A percentile compares a stretch with the other conserved stretches of the same genome.
These are phyloP conservation scores for Metarhizium sp. DNA, from an alignment of 2,329 filamentous ascomycete species.

Conservation along the genomic window DNA sequence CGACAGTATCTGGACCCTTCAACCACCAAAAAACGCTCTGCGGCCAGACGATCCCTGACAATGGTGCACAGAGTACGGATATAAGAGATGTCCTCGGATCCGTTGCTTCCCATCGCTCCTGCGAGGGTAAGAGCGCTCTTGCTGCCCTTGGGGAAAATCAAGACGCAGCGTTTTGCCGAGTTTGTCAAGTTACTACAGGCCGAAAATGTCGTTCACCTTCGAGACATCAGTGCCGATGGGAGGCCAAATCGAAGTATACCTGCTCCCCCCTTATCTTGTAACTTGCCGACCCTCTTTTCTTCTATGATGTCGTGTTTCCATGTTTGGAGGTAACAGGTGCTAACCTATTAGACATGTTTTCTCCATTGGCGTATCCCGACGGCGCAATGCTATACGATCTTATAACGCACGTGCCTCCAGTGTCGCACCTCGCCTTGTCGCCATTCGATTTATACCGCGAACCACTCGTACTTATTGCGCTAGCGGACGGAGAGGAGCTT, in stretches of 20 bases:
- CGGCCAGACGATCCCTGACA: slow-evolving; percentile 8
- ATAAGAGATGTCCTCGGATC: slow-evolving; percentile 74
- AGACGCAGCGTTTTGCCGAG: slow-evolving; percentile 64
- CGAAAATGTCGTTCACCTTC: slow-evolving; percentile 74
- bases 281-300: neutral
- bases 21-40: neutral
- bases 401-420: slow-evolving; percentile 68
- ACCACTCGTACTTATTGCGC: slow-evolving; percentile 70
- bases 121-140: slow-evolving; percentile 84
- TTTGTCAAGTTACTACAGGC: slow-evolving; percentile 71
- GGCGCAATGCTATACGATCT: slow-evolving; percentile 86
- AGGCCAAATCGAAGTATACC: slow-evolving; percentile 48
- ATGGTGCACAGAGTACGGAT: slow-evolving; percentile 29
- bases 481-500: slow-evolving; percentile 73
- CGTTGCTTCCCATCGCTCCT: slow-evolving; percentile 82
- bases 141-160: slow-evolving; percentile 80
- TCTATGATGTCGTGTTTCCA: neutral
- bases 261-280: neutral
- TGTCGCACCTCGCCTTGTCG: slow-evolving; percentile 67
- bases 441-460: slow-evolving; percentile 90
- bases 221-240: slow-evolving; percentile 77
- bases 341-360: slow-evolving; percentile 69
- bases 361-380: slow-evolving; percentile 75
- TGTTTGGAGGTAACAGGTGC: neutral
- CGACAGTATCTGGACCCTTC: neutral